Evolutionary conservation across 768 basidiomycete genomes (phyloP).

Genomic region (Scleroderma citrinum): DNA sequence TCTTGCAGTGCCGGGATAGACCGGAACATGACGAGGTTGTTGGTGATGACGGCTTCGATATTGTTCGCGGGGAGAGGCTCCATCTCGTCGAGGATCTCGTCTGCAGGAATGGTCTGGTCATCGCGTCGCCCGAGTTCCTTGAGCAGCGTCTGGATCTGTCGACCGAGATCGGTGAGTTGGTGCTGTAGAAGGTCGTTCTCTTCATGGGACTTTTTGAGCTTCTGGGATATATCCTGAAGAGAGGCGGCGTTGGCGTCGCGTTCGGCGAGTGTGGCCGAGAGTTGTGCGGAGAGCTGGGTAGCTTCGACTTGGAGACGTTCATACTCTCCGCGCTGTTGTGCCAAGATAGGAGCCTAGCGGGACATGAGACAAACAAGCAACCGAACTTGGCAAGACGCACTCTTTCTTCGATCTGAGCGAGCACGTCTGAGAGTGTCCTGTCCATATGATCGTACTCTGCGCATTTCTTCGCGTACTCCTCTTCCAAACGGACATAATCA

Average conservation of each 20-base stretch:
- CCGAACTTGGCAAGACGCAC: conserved; percentile 37
- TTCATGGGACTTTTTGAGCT: conserved; percentile 47
- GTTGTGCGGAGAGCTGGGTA: conserved; percentile 71
- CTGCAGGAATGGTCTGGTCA: conserved; percentile 74
- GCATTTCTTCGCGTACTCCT: conserved; percentile 70
- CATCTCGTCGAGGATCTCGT: conserved; percentile 51
- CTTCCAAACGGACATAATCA: conserved; percentile 82
- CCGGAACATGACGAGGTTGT: conserved; percentile 82
- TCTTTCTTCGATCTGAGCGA: conserved; percentile 88
- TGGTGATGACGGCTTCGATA: conserved; percentile 79
- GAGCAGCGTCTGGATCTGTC: conserved; percentile 75
- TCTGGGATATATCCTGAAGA: conserved; percentile 58
- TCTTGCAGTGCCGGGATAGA: conserved; percentile 77
- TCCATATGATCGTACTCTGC: conserved; percentile 85
- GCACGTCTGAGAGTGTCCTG: conserved; percentile 67
- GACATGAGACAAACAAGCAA: not conserved
- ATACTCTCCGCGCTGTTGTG: conserved; percentile 87
- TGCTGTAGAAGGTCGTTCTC: conserved; percentile 67
- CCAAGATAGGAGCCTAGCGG: conserved; percentile 77
- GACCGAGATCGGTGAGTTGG: conserved; percentile 77
- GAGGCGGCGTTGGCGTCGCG: conserved; percentile 58
- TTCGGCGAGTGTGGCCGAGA: conserved; percentile 67
- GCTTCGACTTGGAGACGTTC: conserved; percentile 78
- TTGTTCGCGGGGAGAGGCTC: conserved; percentile 43
- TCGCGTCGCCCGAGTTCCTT: conserved; percentile 78